These are phyloP conservation scores for Monosporascus sp. DNA, from an alignment of 2,329 filamentous ascomycete species.

Conservation along the genomic window DNA sequence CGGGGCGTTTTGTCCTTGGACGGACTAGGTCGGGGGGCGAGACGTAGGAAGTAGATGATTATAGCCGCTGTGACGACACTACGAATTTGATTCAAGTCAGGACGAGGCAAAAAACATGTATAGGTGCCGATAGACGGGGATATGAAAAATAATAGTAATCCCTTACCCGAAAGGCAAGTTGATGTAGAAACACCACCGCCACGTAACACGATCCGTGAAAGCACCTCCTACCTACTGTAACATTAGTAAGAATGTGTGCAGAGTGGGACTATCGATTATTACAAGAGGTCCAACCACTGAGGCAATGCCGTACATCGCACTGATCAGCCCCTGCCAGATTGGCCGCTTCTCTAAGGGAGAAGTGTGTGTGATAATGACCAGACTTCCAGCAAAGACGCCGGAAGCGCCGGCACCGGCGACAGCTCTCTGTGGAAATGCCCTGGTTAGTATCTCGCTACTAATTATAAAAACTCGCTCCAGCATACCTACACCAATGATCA, in stretches of 20 bases:
- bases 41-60: no score
- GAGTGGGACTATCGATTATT: no score
- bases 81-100: no score
- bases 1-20: no score
- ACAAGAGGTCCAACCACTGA: no score
- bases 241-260: no score
- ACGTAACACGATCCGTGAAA: slow-evolving; percentile 31
- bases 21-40: no score
- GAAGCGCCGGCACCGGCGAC: slow-evolving; percentile 31
- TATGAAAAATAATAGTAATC: slow-evolving; percentile 22
- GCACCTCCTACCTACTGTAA: slow-evolving; percentile 20
- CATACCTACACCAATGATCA: slow-evolving; percentile 26
- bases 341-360: slow-evolving; percentile 25
- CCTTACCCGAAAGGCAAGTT: slow-evolving; percentile 34
- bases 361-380: slow-evolving; percentile 26
- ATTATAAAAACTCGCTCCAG: no score
- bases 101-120: no score
- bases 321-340: slow-evolving; percentile 27
- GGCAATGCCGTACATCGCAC: slow-evolving; percentile 19
- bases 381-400: slow-evolving; percentile 29
- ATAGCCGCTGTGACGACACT: no score
- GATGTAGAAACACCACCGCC: slow-evolving; percentile 39
- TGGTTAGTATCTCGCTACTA: no score
- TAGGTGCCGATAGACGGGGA: no score
- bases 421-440: slow-evolving; percentile 13